phyloP scores from a whole-genome alignment of 306 rosid genomes.

The Inga leiocalycina region DNA sequence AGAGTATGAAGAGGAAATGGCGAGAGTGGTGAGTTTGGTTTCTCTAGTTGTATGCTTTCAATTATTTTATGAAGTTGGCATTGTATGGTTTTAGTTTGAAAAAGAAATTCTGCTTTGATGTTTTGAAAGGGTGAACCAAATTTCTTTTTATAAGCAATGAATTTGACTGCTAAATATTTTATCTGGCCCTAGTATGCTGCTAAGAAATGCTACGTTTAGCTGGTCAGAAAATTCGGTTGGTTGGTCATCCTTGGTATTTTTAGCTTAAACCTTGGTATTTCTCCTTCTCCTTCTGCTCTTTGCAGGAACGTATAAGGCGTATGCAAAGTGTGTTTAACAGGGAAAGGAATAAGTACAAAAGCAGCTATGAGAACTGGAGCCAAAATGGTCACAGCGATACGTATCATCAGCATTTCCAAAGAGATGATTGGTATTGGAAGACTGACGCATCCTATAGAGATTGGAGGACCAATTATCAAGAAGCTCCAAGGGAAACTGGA shows the following conservation, averaged over 20 bases:
- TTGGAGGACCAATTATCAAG: conserved; percentile 59
- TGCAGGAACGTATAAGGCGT: conserved; percentile 94
- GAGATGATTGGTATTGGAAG: conserved; percentile 99
- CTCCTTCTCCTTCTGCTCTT: conserved; percentile 29
- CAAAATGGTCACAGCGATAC: conserved; percentile 54
- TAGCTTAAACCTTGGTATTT: conserved; percentile 19
- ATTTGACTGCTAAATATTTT: conserved; percentile 24
- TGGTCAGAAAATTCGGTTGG: not conserved
- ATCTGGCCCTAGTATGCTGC: not conserved
- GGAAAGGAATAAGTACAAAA: conserved; percentile 84
- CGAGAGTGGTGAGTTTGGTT: conserved; percentile 79
- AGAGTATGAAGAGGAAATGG: conserved; percentile 97
- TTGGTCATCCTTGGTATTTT: conserved; percentile 14
- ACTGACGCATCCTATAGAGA: conserved; percentile 69
- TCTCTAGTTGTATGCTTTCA: not conserved
- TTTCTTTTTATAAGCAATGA: conserved; percentile 5
- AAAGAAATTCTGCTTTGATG: not conserved
- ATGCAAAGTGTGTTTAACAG: conserved; percentile 98
- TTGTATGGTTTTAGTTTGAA: conserved; percentile 23
- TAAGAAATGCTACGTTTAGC: conserved; percentile 20
- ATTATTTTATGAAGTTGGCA: not conserved
- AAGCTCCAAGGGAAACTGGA: conserved; percentile 62
- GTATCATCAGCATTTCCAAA: conserved; percentile 75
- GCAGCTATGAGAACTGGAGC: conserved; percentile 87
- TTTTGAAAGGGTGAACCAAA: not conserved